Evolutionary conservation across 2,329 filamentous ascomycete species (phyloP).

Genomic region (Huntiella abstrusa): DNA sequence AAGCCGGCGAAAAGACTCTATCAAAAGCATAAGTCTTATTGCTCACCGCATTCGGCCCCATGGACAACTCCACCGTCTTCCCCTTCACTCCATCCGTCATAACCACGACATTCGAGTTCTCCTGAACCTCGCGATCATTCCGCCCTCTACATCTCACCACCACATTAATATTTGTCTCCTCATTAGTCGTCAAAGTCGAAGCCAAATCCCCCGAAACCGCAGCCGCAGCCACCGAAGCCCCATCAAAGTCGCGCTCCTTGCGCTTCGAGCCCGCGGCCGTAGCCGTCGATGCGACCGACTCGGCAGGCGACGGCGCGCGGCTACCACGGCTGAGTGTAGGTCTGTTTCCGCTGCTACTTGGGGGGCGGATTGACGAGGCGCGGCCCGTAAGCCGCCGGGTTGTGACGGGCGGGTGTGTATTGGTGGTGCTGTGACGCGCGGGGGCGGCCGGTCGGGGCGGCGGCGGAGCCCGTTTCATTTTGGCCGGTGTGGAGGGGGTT

Average conservation of each 20-base stretch:
- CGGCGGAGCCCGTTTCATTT: no score
- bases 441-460: no score
- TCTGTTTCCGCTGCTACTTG: not conserved
- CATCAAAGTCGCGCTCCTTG: constrained; percentile 71
- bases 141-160: constrained; percentile 87
- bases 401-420: no score
- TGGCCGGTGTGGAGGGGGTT: no score
- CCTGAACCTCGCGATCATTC: constrained; percentile 77
- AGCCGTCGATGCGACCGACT: constrained; percentile 39
- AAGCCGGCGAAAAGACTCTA: constrained; percentile 87
- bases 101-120: constrained; percentile 89
- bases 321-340: constrained; percentile 6
- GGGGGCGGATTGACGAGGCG: constrained; percentile 6
- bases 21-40: constrained; percentile 97
- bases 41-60: constrained; percentile 80
- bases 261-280: constrained; percentile 47
- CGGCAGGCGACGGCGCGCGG: constrained; percentile 48
- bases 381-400: constrained; percentile 10
- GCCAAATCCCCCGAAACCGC: constrained; percentile 19
- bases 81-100: constrained; percentile 76
- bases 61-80: constrained; percentile 65
- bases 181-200: constrained; percentile 29
- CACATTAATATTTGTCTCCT: constrained; percentile 95
- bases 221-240: constrained; percentile 13
- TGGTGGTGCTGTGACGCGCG: no score